Percentiles rank a stretch among this genome's conserved stretches.
phyloP scores from a whole-genome alignment of 768 basidiomycete genomes.

The Leccinum uliginosum region DNA sequence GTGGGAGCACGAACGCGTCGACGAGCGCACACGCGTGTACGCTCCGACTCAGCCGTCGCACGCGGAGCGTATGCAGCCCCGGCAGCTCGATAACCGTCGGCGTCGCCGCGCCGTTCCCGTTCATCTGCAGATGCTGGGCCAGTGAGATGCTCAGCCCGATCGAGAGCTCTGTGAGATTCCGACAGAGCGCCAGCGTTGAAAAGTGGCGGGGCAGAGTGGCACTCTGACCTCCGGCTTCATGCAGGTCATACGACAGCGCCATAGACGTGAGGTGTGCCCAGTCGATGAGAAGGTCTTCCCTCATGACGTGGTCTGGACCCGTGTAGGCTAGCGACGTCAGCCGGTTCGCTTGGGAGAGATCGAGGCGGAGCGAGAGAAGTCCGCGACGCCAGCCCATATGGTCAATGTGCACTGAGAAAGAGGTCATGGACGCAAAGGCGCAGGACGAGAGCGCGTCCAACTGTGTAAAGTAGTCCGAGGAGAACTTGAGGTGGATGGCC shows the following conservation, averaged over 20 bases:
- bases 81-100: slow-evolving; percentile 15
- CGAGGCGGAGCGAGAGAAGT: slow-evolving; percentile 17
- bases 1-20: slow-evolving; percentile 20
- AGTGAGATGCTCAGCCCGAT: slow-evolving; percentile 16
- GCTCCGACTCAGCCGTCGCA: slow-evolving; percentile 20
- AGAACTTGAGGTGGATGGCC: slow-evolving; percentile 24
- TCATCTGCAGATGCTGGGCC: slow-evolving; percentile 11
- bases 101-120: neutral
- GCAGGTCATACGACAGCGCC: slow-evolving; percentile 21
- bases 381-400: slow-evolving; percentile 27
- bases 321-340: slow-evolving; percentile 24
- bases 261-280: slow-evolving; percentile 25
- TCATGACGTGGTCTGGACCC: slow-evolving; percentile 19
- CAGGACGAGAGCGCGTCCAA: slow-evolving; percentile 18
- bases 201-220: slow-evolving; percentile 21
- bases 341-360: slow-evolving; percentile 14
- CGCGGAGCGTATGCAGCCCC: slow-evolving; percentile 17
- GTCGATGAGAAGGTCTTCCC: slow-evolving; percentile 21
- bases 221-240: slow-evolving; percentile 24
- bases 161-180: slow-evolving; percentile 21
- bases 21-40: slow-evolving; percentile 16
- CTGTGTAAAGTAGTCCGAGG: slow-evolving; percentile 23
- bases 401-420: slow-evolving; percentile 23
- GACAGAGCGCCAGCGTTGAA: slow-evolving; percentile 9
- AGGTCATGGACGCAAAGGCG: slow-evolving; percentile 18